Conservation (phyloP, 352 stramenopile species). For the Pseudoperonospora humuli region DNA sequence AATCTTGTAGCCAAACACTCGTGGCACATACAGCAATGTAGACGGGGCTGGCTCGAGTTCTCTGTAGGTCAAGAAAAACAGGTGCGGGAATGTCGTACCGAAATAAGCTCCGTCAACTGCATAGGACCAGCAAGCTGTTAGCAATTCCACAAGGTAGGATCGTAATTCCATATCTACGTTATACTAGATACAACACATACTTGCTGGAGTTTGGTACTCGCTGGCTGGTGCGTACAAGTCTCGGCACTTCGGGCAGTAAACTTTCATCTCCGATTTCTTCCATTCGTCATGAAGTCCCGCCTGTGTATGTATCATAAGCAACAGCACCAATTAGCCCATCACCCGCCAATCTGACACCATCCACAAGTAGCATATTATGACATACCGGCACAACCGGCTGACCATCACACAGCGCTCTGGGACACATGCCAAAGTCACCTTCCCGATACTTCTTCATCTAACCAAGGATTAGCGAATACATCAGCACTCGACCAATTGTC, state of each 20-base stretch:
- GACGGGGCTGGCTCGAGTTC: constrained; percentile 82
- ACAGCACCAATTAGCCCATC: neutral
- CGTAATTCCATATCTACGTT: too few species aligned
- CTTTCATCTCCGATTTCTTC: constrained; percentile 88
- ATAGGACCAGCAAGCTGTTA: constrained; percentile 3
- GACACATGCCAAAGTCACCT: constrained; percentile 82
- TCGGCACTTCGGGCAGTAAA: constrained; percentile 86
- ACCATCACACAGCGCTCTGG: constrained; percentile 73
- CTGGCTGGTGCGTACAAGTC: constrained; percentile 81
- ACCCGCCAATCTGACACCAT: neutral
- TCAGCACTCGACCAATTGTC: too few species aligned
- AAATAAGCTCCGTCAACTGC: constrained; percentile 96
- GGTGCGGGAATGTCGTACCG: constrained; percentile 96
- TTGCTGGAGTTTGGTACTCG: constrained; percentile 78
- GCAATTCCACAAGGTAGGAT: neutral
- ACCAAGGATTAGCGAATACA: too few species aligned
- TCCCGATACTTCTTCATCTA: constrained; percentile 88
- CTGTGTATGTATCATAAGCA: constrained; percentile 23
- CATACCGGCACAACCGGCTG: constrained; percentile 77
- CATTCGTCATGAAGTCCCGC: constrained; percentile 82
- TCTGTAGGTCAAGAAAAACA: constrained; percentile 98
- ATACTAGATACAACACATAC: constrained; percentile 35
- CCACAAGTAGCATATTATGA: constrained; percentile 2
- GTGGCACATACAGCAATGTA: constrained; percentile 83
- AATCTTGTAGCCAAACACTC: constrained; percentile 91